Base-by-base conservation (phyloP, 495 filamentous ascomycete genomes). In the Pyrenula massariospora region DNA sequence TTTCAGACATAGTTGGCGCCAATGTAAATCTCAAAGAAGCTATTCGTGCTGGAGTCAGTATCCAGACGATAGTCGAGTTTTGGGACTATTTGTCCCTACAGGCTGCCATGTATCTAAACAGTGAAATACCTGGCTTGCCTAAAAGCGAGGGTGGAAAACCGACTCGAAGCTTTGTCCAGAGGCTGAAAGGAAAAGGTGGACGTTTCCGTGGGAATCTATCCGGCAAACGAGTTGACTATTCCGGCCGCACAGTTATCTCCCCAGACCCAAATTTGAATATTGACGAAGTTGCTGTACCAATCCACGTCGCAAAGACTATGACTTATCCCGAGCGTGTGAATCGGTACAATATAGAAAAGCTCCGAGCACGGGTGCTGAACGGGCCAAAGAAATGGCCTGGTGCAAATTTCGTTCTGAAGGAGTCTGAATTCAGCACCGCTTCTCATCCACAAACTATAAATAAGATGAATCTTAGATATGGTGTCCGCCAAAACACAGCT, bases 221-320 rank as follows among this genome's bases (percentile, higher is more conserved):
- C 0, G 93, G 93, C 65, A 98, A 98, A 70, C 94, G 93, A 80
- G 93, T 98, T 42, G 92, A 98, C 65, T 98, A 96, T 69, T 97
- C 94, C 22, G 94, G 90, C 19, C 83, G 93, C 60, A 98, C 93
- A 1, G 93, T 98, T 68, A 98, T 98, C 66, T 95, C 91, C 0
- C 93, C 93, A 0, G 93, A 98, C 69, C 94, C 93, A 2, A 98
- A 97, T 58, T 68, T 98, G 50, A 82, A 87, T 24, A 91, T 98
- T 54, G 89, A 97, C 57, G 82, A 98, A 68, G 94, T 98, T 47
- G 94, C 92, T 2, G 83, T 98, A 20, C 93, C 93, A 0, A 76
- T 85, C 56, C 75, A 90, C 20, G 91, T 98, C 11, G 93, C 93
- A 8, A 91, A 87, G 70, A 95, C 91, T 66, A 76, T 98, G 65